Evolutionary conservation across 164 flowering plant genomes (phyloP).

Genomic region (Nelumbo lutea): DNA sequence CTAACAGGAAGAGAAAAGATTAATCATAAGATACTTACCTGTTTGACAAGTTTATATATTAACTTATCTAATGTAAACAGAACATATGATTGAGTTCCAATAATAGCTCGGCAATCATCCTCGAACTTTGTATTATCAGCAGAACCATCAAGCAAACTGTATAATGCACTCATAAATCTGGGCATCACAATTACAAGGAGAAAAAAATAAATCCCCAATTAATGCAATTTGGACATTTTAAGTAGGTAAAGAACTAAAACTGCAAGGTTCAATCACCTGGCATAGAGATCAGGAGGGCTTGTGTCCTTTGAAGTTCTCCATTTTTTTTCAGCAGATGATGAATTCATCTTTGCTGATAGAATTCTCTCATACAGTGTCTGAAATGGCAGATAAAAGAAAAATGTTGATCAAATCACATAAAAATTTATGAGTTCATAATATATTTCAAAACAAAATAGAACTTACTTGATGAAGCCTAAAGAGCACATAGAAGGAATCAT

Average conservation of each 20-base stretch:
- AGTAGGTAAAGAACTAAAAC: not conserved
- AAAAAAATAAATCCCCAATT: constrained; percentile 3
- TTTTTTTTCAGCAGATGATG: constrained; percentile 51
- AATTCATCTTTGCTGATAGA: constrained; percentile 57
- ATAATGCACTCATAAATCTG: constrained; percentile 84
- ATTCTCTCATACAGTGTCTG: constrained; percentile 82
- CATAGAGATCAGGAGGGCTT: constrained; percentile 45
- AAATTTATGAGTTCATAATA: not conserved
- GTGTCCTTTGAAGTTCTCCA: constrained; percentile 45
- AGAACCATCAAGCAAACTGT: constrained; percentile 83
- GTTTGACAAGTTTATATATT: constrained; percentile 77
- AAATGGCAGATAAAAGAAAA: not conserved
- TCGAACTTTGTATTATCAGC: constrained; percentile 90
- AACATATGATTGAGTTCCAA: constrained; percentile 92
- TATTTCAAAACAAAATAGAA: not conserved
- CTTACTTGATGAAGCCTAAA: constrained; percentile 94
- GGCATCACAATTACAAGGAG: constrained; percentile 6
- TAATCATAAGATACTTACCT: constrained; percentile 32
- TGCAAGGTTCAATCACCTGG: constrained; percentile 35
- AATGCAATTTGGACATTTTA: constrained; percentile 1
- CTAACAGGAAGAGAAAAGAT: not conserved
- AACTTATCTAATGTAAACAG: constrained; percentile 92
- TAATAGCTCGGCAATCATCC: constrained; percentile 90
- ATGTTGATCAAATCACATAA: not conserved
- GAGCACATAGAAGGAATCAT: constrained; percentile 89